Evolutionary conservation across 176 grass and related monocot species (phyloP).

Genomic region (Ensete glaucum): DNA sequence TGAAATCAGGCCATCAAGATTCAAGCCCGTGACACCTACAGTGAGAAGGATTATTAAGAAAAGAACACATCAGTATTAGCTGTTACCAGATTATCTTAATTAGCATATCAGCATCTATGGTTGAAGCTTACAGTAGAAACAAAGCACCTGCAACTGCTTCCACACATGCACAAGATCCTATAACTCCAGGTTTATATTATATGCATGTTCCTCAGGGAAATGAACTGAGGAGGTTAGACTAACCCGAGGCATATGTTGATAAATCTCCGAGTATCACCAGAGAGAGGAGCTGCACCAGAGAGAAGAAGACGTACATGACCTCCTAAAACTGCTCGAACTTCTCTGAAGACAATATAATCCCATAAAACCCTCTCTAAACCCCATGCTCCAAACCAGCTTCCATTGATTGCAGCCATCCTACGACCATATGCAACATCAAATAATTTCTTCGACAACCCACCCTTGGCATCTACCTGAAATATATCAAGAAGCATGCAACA

Average conservation of each 20-base stretch:
- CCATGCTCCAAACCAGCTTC: conserved; percentile 96
- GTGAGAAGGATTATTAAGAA: too few relatives aligned
- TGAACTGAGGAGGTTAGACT: conserved; percentile 12
- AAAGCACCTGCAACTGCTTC: not conserved
- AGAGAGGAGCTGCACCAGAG: conserved; percentile 82
- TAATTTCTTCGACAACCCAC: conserved; percentile 68
- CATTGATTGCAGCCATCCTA: conserved; percentile 72
- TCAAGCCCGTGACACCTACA: too few relatives aligned
- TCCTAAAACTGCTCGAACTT: conserved; percentile 69
- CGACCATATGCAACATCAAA: conserved; percentile 80
- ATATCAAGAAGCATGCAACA: not conserved
- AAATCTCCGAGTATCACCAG: conserved; percentile 81
- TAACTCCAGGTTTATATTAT: not conserved
- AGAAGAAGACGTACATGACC: conserved; percentile 62
- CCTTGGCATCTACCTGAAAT: conserved; percentile 73
- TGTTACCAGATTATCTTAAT: not conserved
- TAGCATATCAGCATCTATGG: not conserved
- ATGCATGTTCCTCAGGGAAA: not conserved
- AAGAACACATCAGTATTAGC: not conserved
- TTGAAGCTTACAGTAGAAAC: not conserved
- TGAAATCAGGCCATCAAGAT: too few relatives aligned
- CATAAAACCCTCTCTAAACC: conserved; percentile 77
- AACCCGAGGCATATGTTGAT: conserved; percentile 98
- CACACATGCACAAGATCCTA: not conserved
- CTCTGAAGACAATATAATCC: conserved; percentile 81